A percentile compares a stretch with the other conserved stretches of the same genome.
phyloP scores from a whole-genome alignment of 1,284 basidiomycete species.

The Microbotryomycetes sp. region DNA sequence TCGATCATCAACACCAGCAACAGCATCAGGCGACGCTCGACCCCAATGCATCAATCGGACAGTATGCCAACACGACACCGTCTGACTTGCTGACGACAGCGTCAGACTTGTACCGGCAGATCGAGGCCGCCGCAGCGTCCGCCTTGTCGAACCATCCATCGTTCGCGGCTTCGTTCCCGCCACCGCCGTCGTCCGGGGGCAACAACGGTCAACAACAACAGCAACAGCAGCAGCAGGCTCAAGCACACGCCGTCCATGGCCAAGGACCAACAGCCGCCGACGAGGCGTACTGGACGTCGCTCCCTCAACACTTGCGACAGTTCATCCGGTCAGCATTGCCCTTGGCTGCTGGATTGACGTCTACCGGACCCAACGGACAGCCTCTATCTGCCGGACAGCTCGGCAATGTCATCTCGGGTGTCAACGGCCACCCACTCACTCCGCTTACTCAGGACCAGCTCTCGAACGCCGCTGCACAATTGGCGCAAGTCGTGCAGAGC shows the following conservation, averaged over 20 bases:
- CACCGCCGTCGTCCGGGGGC: constrained; percentile 1
- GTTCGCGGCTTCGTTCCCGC: constrained; percentile 30
- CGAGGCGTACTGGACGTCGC: constrained; percentile 53
- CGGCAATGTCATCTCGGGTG: constrained; percentile 8
- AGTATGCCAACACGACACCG: constrained; percentile 14
- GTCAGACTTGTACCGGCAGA: constrained; percentile 52
- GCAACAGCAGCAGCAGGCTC: neutral
- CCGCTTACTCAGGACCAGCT: constrained; percentile 38
- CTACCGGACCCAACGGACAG: constrained; percentile 17
- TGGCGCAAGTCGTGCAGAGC: constrained; percentile 38
- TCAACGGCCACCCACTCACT: constrained; percentile 22
- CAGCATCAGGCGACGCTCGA: neutral
- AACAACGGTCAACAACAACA: constrained; percentile 1
- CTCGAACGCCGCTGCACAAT: constrained; percentile 36
- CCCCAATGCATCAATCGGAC: neutral
- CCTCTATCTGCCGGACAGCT: constrained; percentile 12
- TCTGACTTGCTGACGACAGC: constrained; percentile 51
- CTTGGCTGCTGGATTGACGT: constrained; percentile 38
- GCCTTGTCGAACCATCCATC: constrained; percentile 29
- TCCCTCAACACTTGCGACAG: constrained; percentile 50
- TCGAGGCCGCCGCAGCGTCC: constrained; percentile 47
- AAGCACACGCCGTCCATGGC: neutral
- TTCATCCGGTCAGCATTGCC: constrained; percentile 54
- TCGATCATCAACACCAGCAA: constrained; percentile 1
- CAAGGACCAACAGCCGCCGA: constrained; percentile 39